These are phyloP conservation scores for Penicillium occitanis DNA, from an alignment of 2,329 filamentous ascomycete species.

Conservation along the genomic window DNA sequence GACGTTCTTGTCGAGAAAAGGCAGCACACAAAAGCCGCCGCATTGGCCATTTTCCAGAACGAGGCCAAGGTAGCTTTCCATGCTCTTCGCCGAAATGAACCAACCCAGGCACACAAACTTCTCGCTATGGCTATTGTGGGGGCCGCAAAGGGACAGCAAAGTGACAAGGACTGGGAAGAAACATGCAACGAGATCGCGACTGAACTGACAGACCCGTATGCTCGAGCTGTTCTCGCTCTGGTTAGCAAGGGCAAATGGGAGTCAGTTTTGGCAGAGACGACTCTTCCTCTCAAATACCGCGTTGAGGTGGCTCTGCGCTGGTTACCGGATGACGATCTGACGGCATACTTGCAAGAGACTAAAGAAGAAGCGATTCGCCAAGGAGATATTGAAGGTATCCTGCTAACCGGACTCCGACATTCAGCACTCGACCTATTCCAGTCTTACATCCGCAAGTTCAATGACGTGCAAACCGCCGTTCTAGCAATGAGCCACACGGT, in stretches of 20 bases:
- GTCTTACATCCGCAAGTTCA: slow-evolving; percentile 59
- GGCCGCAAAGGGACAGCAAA: slow-evolving; percentile 42
- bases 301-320: slow-evolving; percentile 61
- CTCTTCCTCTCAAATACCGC: slow-evolving; percentile 60
- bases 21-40: slow-evolving; percentile 63
- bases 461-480: slow-evolving; percentile 63
- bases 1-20: slow-evolving; percentile 53
- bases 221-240: slow-evolving; percentile 61
- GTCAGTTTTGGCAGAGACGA: slow-evolving; percentile 57
- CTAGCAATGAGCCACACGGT: slow-evolving; percentile 60
- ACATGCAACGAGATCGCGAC: slow-evolving; percentile 63
- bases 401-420: slow-evolving; percentile 61
- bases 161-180: slow-evolving; percentile 60
- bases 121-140: slow-evolving; percentile 55
- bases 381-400: slow-evolving; percentile 61
- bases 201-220: slow-evolving; percentile 61
- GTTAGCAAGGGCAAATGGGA: slow-evolving; percentile 62
- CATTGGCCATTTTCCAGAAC: slow-evolving; percentile 61
- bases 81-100: slow-evolving; percentile 55
- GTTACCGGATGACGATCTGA: slow-evolving; percentile 48
- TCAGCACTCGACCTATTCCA: slow-evolving; percentile 60
- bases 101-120: slow-evolving; percentile 56
- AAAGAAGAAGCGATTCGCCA: slow-evolving; percentile 52
- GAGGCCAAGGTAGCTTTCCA: slow-evolving; percentile 59
- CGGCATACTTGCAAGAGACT: slow-evolving; percentile 56